Evolutionary conservation across 2,329 filamentous ascomycete genomes (phyloP).

Genomic region (Claviceps sp.): DNA sequence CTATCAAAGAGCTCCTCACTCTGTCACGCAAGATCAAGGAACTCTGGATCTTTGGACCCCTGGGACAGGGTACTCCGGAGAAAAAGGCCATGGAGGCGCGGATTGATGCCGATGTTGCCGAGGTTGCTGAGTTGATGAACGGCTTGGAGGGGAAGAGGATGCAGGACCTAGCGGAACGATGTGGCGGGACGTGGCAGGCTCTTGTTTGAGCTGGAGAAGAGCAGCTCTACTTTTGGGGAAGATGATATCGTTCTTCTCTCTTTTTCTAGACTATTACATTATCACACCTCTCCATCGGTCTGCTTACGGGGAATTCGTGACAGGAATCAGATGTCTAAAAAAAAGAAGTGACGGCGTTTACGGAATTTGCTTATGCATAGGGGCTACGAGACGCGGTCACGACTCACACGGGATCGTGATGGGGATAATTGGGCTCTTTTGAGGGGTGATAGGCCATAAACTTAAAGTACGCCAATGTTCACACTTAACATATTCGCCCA

Average conservation of each 20-base stretch:
- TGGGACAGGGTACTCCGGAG: constrained; percentile 24
- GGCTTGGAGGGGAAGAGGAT: constrained; percentile 21
- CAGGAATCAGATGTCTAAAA: no score
- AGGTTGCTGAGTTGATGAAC: constrained; percentile 22
- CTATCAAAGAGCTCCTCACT: constrained; percentile 30
- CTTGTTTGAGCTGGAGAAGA: constrained; percentile 10
- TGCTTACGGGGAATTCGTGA: no score
- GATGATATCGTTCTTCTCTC: background rate
- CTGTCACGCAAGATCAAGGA: constrained; percentile 32
- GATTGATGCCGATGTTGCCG: constrained; percentile 22
- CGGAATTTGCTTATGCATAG: no score
- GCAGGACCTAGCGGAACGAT: constrained; percentile 19
- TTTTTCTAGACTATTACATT: background rate
- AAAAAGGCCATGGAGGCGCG: constrained; percentile 22
- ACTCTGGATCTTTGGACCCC: constrained; percentile 30
- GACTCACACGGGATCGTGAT: no score
- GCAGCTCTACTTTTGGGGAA: no score
- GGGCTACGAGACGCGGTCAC: no score
- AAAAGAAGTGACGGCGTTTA: no score
- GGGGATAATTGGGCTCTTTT: no score
- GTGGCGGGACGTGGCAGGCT: constrained; percentile 25
- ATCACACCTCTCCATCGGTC: background rate
- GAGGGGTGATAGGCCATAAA: no score
- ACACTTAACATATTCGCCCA: no score
- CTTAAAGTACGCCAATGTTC: no score